Percentiles rank a stretch among this genome's conserved stretches.
phyloP scores from a whole-genome alignment of 805 yeast species.

The Metschnikowia colocasiae region DNA sequence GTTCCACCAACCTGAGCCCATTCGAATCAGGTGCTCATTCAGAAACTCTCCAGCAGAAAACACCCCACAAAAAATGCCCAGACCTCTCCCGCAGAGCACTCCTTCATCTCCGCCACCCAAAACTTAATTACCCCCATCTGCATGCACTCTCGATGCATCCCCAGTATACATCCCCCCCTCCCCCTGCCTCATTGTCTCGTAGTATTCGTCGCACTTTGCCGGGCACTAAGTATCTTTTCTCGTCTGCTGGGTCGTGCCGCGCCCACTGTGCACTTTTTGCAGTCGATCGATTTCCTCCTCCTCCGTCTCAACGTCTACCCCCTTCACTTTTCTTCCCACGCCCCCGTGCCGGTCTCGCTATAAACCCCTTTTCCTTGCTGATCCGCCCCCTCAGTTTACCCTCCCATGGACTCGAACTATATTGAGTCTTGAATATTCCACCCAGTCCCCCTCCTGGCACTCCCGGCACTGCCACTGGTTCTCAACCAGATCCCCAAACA shows the following conservation, averaged over 20 bases:
- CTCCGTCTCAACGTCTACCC: neutral
- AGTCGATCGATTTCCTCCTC: conserved; percentile 12
- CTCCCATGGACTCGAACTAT: no score
- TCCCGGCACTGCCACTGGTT: no score
- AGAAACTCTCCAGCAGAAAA: neutral
- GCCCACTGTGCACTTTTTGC: conserved; percentile 17
- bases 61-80: no score
- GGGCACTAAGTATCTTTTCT: neutral
- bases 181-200: neutral
- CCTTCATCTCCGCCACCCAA: no score
- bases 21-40: neutral
- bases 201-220: neutral
- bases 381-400: neutral
- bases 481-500: no score
- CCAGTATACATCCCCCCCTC: no score
- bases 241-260: conserved; percentile 5
- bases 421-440: no score
- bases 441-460: no score
- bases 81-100: no score
- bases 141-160: no score
- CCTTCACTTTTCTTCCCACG: neutral
- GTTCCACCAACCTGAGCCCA: neutral
- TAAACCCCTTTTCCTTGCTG: neutral
- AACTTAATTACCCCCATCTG: no score
- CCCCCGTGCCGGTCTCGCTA: neutral